A percentile compares a stretch with the other conserved stretches of the same genome.
phyloP scores from a whole-genome alignment of 495 filamentous ascomycete genomes.

The Parachaetomium inaequale region DNA sequence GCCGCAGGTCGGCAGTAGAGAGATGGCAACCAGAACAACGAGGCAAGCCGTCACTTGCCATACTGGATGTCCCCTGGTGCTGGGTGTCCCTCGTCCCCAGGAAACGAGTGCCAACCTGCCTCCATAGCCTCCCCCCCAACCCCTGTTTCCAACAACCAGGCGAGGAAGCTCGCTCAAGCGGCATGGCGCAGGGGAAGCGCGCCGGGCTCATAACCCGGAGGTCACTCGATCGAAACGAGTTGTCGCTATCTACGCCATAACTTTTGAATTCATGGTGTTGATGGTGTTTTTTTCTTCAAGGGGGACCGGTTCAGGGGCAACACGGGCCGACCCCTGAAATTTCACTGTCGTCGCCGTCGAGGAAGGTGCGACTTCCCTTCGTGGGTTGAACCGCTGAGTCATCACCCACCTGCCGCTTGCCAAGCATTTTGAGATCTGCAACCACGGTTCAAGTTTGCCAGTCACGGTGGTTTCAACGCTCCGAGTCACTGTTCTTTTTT shows the following conservation, averaged over 20 bases:
- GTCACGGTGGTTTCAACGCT: too few relatives aligned
- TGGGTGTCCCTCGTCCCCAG: too few relatives aligned
- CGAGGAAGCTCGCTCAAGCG: constrained; percentile 6
- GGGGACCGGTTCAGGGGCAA: not conserved
- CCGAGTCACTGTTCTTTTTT: not conserved
- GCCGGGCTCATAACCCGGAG: constrained; percentile 21
- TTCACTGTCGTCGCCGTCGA: not conserved
- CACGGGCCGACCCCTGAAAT: not conserved
- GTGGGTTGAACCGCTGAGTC: not conserved
- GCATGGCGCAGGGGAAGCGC: constrained; percentile 17
- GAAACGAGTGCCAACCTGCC: not conserved
- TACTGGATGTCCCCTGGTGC: too few relatives aligned
- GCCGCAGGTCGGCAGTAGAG: too few relatives aligned
- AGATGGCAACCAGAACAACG: too few relatives aligned
- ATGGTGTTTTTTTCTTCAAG: not conserved
- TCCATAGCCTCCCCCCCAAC: not conserved
- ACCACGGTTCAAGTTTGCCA: too few relatives aligned
- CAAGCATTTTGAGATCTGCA: not conserved
- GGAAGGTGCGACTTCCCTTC: not conserved
- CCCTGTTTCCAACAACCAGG: not conserved
- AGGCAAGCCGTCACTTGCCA: too few relatives aligned
- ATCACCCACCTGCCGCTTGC: not conserved
- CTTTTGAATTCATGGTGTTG: not conserved
- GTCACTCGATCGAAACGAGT: constrained; percentile 18
- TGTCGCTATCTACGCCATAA: constrained; percentile 11